phyloP scores from a whole-genome alignment of 2,329 filamentous ascomycete species.

The Aspergillus japonicus region DNA sequence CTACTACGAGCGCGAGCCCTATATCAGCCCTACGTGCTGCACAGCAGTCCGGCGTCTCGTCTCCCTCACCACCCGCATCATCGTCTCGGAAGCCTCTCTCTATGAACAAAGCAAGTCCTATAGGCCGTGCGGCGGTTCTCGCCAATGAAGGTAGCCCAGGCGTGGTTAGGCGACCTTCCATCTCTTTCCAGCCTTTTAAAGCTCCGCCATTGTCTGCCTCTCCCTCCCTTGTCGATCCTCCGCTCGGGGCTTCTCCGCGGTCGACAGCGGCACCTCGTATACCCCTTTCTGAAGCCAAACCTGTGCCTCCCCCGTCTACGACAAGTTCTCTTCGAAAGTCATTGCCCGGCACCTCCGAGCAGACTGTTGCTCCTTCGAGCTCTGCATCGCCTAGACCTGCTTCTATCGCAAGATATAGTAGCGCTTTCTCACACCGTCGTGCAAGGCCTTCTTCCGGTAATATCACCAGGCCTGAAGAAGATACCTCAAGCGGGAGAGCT shows the following conservation, averaged over 20 bases:
- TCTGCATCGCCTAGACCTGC: slow-evolving; percentile 77
- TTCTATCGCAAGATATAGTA: slow-evolving; percentile 81
- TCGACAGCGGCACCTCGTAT: slow-evolving; percentile 44
- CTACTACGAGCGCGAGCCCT: slow-evolving; percentile 75
- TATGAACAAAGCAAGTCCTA: slow-evolving; percentile 30
- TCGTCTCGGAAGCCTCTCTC: slow-evolving; percentile 52
- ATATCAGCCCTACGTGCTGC: slow-evolving; percentile 77
- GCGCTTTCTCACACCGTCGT: slow-evolving; percentile 86
- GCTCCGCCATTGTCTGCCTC: slow-evolving; percentile 91
- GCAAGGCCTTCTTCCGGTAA: slow-evolving; percentile 75
- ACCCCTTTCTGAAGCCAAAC: slow-evolving; percentile 40
- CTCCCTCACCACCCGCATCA: slow-evolving; percentile 51
- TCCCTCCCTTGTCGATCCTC: slow-evolving; percentile 58
- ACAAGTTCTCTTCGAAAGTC: slow-evolving; percentile 39
- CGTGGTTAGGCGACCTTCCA: slow-evolving; percentile 69
- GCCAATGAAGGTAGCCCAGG: slow-evolving; percentile 51
- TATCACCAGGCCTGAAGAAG: slow-evolving; percentile 56
- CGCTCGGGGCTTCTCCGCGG: slow-evolving; percentile 53
- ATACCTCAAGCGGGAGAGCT: slow-evolving; percentile 58
- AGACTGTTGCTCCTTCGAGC: slow-evolving; percentile 62
- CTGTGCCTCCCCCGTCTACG: slow-evolving; percentile 40
- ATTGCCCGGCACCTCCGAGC: slow-evolving; percentile 59
- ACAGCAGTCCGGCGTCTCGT: slow-evolving; percentile 51
- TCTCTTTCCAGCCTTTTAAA: slow-evolving; percentile 95
- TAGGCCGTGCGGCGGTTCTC: slow-evolving; percentile 33